phyloP scores from a whole-genome alignment of 2,329 filamentous ascomycete species.

The Bisporella sp. region DNA sequence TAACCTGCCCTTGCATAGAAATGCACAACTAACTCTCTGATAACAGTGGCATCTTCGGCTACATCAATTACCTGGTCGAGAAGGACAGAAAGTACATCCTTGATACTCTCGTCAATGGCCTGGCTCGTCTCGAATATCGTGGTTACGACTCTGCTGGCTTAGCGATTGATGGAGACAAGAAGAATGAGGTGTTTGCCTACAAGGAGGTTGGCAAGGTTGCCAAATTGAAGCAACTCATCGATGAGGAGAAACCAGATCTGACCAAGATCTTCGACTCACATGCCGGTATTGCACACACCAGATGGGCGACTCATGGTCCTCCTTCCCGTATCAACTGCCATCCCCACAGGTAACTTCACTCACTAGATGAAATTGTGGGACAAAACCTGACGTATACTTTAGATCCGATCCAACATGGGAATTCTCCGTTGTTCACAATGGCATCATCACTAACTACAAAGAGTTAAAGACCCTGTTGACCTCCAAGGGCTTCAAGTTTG shows the following conservation, averaged over 20 bases:
- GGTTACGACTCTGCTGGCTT: conserved; percentile 97
- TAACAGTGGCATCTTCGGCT: conserved; percentile 85
- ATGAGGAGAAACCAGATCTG: conserved; percentile 73
- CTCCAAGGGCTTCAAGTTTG: conserved; percentile 95
- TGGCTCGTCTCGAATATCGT: conserved; percentile 94
- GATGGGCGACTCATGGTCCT: conserved; percentile 96
- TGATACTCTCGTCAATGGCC: conserved; percentile 91
- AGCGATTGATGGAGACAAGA: conserved; percentile 95
- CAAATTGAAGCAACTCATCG: conserved; percentile 91
- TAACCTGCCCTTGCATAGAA: too few species aligned
- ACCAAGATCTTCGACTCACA: conserved; percentile 96
- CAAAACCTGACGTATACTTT: conserved; percentile 13
- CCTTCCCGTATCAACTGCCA: conserved; percentile 96
- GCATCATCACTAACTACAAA: conserved; percentile 99
- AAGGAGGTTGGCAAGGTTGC: conserved; percentile 99
- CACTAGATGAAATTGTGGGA: neutral
- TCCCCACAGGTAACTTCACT: conserved; percentile 74
- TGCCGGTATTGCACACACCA: conserved; percentile 96
- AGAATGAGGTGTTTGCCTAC: conserved; percentile 93
- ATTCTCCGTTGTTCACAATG: conserved; percentile 97
- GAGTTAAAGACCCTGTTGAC: conserved; percentile 90
- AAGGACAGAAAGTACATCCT: conserved; percentile 97
- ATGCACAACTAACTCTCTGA: neutral
- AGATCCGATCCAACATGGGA: conserved; percentile 94
- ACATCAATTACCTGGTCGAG: conserved; percentile 98